Evolutionary conservation across 75 land plant genomes (phyloP).

Genomic region (Azolla pinnata): DNA sequence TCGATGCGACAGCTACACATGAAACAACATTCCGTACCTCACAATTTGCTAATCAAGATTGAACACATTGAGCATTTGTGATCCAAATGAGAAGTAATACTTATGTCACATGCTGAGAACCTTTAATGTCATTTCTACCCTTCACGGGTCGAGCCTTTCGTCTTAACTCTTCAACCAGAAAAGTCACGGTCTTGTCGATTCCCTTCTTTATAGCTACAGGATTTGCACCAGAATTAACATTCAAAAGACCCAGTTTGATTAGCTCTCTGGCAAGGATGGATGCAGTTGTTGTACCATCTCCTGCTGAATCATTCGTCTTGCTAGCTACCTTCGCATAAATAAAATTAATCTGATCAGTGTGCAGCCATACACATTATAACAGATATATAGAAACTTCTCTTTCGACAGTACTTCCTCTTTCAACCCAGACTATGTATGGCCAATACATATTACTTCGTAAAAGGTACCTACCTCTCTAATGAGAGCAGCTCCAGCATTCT

Average conservation of each 20-base stretch:
- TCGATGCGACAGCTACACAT: constrained; percentile 78
- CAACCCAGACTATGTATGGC: too few species aligned
- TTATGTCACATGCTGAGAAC: too few species aligned
- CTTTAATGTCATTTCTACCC: constrained; percentile 79
- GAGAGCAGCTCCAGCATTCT: constrained; percentile 76
- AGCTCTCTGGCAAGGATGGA: constrained; percentile 73
- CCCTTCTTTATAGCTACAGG: constrained; percentile 78
- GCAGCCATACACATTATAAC: too few species aligned
- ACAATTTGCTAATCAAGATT: neutral
- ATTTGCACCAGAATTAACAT: constrained; percentile 75
- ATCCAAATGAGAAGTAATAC: too few species aligned
- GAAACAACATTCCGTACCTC: neutral
- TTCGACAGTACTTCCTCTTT: too few species aligned
- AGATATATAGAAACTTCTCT: too few species aligned
- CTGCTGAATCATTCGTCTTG: constrained; percentile 87
- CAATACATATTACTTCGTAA: too few species aligned
- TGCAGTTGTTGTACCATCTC: constrained; percentile 97
- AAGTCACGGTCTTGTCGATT: constrained; percentile 70
- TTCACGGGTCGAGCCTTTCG: constrained; percentile 48
- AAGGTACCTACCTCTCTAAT: constrained; percentile 66
- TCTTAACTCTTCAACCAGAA: constrained; percentile 56
- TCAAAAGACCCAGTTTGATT: constrained; percentile 60
- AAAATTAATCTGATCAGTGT: too few species aligned
- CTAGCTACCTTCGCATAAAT: constrained; percentile 97
- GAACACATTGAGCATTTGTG: neutral